Conservation (phyloP, 2,329 filamentous ascomycete genomes). For the Claviceps monticola region DNA sequence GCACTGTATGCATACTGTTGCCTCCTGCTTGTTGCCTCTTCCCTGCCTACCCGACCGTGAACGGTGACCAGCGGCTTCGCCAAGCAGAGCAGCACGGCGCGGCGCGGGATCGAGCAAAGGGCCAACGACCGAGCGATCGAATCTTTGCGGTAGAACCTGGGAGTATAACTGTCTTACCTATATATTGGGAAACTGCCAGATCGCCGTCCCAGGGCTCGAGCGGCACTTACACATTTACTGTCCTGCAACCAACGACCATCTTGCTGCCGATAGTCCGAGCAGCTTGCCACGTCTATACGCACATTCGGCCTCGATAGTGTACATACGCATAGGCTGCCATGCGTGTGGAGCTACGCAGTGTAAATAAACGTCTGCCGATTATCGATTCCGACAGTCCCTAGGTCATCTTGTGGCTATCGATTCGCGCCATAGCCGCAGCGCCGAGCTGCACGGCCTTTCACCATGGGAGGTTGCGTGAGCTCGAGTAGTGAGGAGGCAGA, state of each 20-base stretch:
- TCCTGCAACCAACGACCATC: background rate
- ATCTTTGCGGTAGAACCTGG: background rate
- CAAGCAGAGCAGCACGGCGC: background rate
- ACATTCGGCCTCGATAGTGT: background rate
- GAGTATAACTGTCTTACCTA: background rate
- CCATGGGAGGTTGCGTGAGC: constrained; percentile 92
- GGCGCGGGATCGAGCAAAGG: background rate
- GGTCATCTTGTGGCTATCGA: background rate
- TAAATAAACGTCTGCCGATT: background rate
- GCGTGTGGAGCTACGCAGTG: background rate
- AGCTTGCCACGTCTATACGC: background rate
- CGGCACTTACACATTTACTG: background rate
- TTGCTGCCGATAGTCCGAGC: background rate
- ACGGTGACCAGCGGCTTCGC: background rate
- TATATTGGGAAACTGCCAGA: background rate
- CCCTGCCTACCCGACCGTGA: background rate
- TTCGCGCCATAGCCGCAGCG: constrained; percentile 1
- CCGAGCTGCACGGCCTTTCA: constrained; percentile 16
- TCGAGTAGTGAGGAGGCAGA: constrained; percentile 74
- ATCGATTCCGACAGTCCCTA: background rate
- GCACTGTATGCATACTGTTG: background rate
- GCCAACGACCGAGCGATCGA: background rate
- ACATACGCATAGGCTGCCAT: background rate
- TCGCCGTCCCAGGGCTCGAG: background rate
- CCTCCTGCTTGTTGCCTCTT: background rate